These are phyloP conservation scores for Miscanthus lutarioriparius DNA, from an alignment of 176 grass and related monocot genomes.

Conservation along the genomic window DNA sequence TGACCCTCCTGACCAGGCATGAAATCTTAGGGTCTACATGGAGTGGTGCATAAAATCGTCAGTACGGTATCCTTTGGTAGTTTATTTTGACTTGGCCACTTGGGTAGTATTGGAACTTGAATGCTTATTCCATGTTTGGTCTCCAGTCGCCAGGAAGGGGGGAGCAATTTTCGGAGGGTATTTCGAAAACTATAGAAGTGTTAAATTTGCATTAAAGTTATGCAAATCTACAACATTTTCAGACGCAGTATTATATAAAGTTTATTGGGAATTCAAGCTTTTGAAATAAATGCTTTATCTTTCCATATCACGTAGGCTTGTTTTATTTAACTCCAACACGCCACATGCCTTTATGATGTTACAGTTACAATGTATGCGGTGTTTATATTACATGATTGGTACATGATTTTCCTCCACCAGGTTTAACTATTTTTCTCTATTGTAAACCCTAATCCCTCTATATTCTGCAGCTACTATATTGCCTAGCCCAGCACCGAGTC, in stretches of 20 bases:
- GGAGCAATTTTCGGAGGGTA: not conserved
- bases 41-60: not conserved
- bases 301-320: not conserved
- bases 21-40: not conserved
- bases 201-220: not conserved
- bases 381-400: conserved; percentile 3
- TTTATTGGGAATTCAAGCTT: not conserved
- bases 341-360: conserved; percentile 6
- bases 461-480: conserved; percentile 33
- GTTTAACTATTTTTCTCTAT: not conserved
- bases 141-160: not conserved
- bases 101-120: not conserved
- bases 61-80: not conserved
- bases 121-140: not conserved
- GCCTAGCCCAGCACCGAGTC: conserved; percentile 43
- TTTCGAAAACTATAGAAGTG: not conserved
- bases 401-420: conserved; percentile 11
- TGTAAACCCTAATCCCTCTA: conserved; percentile 11
- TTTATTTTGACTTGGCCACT: not conserved
- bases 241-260: not conserved
- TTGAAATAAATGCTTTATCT: not conserved
- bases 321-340: not conserved
- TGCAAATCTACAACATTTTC: not conserved
- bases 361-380: not conserved
- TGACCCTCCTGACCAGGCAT: not conserved